Evolutionary conservation across 768 basidiomycete genomes (phyloP).

Genomic region (Lactifluus rugatus): DNA sequence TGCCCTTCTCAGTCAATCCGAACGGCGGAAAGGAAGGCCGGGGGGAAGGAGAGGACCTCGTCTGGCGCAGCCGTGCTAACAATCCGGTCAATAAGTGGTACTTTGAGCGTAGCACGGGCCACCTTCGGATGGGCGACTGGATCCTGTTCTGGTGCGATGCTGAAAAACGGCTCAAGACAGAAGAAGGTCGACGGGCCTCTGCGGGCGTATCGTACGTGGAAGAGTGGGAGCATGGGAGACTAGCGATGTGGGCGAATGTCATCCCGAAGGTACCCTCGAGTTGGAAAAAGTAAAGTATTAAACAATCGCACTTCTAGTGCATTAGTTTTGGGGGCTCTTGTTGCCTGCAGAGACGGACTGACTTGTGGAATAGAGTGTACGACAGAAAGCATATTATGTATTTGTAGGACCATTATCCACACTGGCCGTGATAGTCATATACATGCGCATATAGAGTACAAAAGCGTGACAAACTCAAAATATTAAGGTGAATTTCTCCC

Average conservation of each 20-base stretch:
- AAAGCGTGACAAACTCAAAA: background rate
- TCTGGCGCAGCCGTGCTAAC: slow-evolving; percentile 88
- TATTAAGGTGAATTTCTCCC: background rate
- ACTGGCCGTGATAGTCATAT: background rate
- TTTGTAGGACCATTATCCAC: background rate
- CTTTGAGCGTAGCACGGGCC: slow-evolving; percentile 90
- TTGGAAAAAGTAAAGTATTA: slow-evolving; percentile 41
- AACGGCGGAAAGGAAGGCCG: slow-evolving; percentile 87
- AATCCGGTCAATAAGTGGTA: slow-evolving; percentile 99
- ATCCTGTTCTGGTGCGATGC: slow-evolving; percentile 98
- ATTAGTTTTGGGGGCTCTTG: background rate
- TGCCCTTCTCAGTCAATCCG: slow-evolving; percentile 88
- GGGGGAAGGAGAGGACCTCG: slow-evolving; percentile 87
- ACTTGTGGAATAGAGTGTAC: background rate
- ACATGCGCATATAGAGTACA: background rate
- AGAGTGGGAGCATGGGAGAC: slow-evolving; percentile 64
- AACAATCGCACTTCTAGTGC: background rate
- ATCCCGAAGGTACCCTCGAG: slow-evolving; percentile 66
- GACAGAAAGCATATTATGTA: background rate
- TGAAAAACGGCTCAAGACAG: slow-evolving; percentile 70
- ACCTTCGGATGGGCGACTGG: slow-evolving; percentile 79
- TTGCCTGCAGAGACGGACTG: background rate
- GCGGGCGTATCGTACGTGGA: slow-evolving; percentile 64
- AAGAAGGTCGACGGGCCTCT: slow-evolving; percentile 53
- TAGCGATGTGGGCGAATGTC: slow-evolving; percentile 58